phyloP scores from a whole-genome alignment of 345 rosid genomes.

The Eucalyptus pauciflora region DNA sequence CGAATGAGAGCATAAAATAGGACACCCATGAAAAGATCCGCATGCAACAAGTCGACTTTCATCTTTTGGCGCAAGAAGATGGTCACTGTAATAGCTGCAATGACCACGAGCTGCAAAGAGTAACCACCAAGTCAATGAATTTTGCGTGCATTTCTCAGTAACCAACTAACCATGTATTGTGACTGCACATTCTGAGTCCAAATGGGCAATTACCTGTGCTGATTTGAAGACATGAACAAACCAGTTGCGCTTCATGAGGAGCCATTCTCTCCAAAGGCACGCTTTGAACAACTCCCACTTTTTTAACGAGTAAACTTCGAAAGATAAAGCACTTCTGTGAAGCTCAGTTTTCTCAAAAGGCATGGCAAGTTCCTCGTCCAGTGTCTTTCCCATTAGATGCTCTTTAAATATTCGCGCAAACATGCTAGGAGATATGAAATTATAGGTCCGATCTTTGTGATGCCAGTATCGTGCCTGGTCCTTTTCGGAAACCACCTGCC shows the following conservation, averaged over 20 bases:
- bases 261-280: slow-evolving; percentile 53
- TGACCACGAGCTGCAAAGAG: slow-evolving; percentile 19
- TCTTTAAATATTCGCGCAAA: slow-evolving; percentile 21
- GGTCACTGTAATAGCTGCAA: slow-evolving; percentile 24
- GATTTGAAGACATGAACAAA: slow-evolving; percentile 27
- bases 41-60: slow-evolving; percentile 17
- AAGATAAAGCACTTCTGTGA: slow-evolving; percentile 29
- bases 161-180: not conserved
- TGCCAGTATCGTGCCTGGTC: slow-evolving; percentile 67
- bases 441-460: slow-evolving; percentile 11
- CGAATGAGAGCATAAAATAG: slow-evolving; percentile 26
- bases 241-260: slow-evolving; percentile 42
- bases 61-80: slow-evolving; percentile 17
- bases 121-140: not conserved
- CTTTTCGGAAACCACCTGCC: slow-evolving; percentile 44
- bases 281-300: slow-evolving; percentile 55
- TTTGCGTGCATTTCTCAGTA: not conserved
- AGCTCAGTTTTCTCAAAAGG: slow-evolving; percentile 20
- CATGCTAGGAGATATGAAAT: slow-evolving; percentile 30
- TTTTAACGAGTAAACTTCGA: slow-evolving; percentile 21
- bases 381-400: slow-evolving; percentile 20
- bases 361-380: slow-evolving; percentile 20
- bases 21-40: slow-evolving; percentile 19
- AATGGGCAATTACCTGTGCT: slow-evolving; percentile 13
- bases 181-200: not conserved